phyloP scores from a whole-genome alignment of 1,284 basidiomycete species.

The Cryptococcus neoformans region DNA sequence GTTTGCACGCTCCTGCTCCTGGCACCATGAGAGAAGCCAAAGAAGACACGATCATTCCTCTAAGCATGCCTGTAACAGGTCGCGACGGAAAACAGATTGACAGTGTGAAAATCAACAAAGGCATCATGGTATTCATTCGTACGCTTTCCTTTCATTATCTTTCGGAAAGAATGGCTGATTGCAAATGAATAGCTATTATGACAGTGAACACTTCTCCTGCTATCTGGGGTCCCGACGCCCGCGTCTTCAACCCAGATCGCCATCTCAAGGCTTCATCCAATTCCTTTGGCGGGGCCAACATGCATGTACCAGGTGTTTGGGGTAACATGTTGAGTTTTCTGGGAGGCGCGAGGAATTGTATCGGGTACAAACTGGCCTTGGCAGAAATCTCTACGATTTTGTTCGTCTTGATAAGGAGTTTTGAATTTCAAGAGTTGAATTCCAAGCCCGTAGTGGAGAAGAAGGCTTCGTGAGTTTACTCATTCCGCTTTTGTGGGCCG shows the following conservation, averaged over 20 bases:
- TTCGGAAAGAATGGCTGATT: background rate
- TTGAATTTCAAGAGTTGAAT: conserved; percentile 56
- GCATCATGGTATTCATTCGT: conserved; percentile 43
- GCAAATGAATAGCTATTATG: conserved; percentile 34
- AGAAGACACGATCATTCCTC: conserved; percentile 62
- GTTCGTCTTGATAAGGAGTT: conserved; percentile 58
- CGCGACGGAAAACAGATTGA: conserved; percentile 47
- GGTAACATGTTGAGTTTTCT: conserved; percentile 66
- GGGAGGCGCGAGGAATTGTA: conserved; percentile 64
- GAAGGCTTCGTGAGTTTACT: conserved; percentile 34
- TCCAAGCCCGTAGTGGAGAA: conserved; percentile 32
- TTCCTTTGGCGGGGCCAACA: conserved; percentile 19
- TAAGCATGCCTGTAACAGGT: conserved; percentile 49
- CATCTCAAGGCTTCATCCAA: conserved; percentile 15
- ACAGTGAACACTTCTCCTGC: conserved; percentile 60
- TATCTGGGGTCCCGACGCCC: conserved; percentile 68
- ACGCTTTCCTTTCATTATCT: conserved; percentile 8
- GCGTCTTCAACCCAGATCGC: conserved; percentile 55
- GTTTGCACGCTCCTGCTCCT: conserved; percentile 64
- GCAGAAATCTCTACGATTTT: conserved; percentile 63
- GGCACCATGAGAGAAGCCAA: conserved; percentile 60
- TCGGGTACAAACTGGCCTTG: conserved; percentile 68
- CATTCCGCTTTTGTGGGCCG: no score
- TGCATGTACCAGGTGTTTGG: conserved; percentile 60
- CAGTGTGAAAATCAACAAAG: conserved; percentile 35